Evolutionary conservation across 129 eudicot species (phyloP).

Genomic region (Sambucus nigra): DNA sequence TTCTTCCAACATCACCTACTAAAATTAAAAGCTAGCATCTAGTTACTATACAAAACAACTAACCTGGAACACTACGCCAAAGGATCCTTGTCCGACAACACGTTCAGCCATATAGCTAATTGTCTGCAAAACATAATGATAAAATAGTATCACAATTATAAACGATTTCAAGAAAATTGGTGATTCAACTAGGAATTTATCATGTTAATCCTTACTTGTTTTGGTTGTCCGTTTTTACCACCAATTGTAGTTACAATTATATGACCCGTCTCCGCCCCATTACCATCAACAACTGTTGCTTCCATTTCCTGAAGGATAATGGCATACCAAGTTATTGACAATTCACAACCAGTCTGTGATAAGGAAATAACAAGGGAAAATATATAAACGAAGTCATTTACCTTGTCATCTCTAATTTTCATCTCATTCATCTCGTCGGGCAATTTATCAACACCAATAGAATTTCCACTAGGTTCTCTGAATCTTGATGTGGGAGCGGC

Average conservation of each 20-base stretch:
- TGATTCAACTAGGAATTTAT: background rate
- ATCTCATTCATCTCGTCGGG: conserved; percentile 85
- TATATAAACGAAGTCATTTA: conserved; percentile 8
- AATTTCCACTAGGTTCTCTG: conserved; percentile 46
- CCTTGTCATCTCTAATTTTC: conserved; percentile 87
- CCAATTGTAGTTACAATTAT: conserved; percentile 93
- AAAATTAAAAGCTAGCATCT: background rate
- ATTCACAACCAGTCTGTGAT: background rate
- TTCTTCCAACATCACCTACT: background rate
- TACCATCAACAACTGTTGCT: conserved; percentile 71
- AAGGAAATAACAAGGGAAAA: background rate
- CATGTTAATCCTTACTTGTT: conserved; percentile 40
- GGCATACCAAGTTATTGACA: background rate
- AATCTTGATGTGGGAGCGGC: conserved; percentile 43
- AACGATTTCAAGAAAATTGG: background rate
- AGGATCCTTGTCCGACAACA: conserved; percentile 86
- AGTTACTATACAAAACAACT: background rate
- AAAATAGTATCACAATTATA: conserved; percentile 4
- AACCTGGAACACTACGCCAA: conserved; percentile 94
- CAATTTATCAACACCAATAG: conserved; percentile 43
- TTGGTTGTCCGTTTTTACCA: conserved; percentile 85
- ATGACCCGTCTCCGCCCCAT: conserved; percentile 93
- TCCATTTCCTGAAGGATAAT: conserved; percentile 60
- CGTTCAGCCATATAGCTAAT: conserved; percentile 97
- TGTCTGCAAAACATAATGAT: conserved; percentile 36